Evolutionary conservation across 2,329 filamentous ascomycete species (phyloP), one percentile per base, ranked within the genome.

Genomic region (Arthrobotrys entomopaga): DNA sequence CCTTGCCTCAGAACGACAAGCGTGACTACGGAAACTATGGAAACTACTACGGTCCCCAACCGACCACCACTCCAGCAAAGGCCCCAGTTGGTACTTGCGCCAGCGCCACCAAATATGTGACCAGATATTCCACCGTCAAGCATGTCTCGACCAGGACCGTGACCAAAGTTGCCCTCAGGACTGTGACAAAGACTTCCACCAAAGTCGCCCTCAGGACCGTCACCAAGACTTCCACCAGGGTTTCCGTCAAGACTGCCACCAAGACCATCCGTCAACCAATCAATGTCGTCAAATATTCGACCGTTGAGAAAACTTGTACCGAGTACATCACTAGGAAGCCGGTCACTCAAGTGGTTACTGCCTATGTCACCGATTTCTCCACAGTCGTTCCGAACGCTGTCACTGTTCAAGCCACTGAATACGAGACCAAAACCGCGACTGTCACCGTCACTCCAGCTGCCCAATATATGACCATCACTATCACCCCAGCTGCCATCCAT

Each of bases 51-150:
- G 42, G 42, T 13, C 11, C 42, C 15, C 8, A 7, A 13, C 42
- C 42, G n/a, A 46, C 42, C 42, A 46, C 13, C 13, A 19, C 13
- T 19, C 15, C 42, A 15, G 42, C 42, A 6, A 15, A 15, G 16
- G 42, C 42, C 2, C 15, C 42, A 15, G 42, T 19, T 5, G 15
- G 15, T 5, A 19, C 42, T 5, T 46, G 42, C 42, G 42, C 42
- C 42, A 46, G 15, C 16, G 29, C 29, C 29, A 46, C 42, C 2
- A 46, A 46, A 46, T 46, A 46, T n/a, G 42, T 46, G 42, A 46
- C 42, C 7, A 40, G 34, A 13, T 7, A 6, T 40, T 40, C 34
- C 7, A 40, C 34, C 13, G 16, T n/a, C 15, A 46, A n/a, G 8
- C 11, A 46, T 6, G 16, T 19, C 42, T 7, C 42, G 8, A 46